Conservation (phyloP, 2,329 filamentous ascomycete species). For the Chaetoscypha palmicola region DNA sequence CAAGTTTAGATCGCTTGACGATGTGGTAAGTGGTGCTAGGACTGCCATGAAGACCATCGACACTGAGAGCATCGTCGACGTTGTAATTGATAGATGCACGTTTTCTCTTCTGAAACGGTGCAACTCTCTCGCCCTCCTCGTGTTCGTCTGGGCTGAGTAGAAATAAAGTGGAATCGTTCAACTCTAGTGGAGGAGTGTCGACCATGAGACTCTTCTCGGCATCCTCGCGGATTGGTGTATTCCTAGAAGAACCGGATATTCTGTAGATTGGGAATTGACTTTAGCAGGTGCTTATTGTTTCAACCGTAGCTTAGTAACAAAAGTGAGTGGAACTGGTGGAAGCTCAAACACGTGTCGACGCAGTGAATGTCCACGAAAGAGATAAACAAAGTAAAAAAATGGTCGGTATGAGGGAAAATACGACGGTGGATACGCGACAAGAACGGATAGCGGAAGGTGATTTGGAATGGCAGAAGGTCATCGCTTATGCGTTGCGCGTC, state of each 20-base stretch:
- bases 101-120: slow-evolving; percentile 50
- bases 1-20: slow-evolving; percentile 20
- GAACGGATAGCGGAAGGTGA: slow-evolving; percentile 14
- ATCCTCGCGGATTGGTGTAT: slow-evolving; percentile 16
- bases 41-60: slow-evolving; percentile 12
- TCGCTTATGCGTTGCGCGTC: slow-evolving; percentile 22
- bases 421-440: slow-evolving; percentile 7
- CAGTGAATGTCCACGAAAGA: too few relatives aligned
- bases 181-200: slow-evolving; percentile 14
- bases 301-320: slow-evolving; percentile 19
- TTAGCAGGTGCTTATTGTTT: slow-evolving; percentile 14
- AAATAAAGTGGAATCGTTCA: slow-evolving; percentile 16
- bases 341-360: slow-evolving; percentile 18
- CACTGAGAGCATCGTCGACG: slow-evolving; percentile 39
- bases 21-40: slow-evolving; percentile 14
- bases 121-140: slow-evolving; percentile 30
- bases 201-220: slow-evolving; percentile 22
- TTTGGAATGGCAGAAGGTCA: too few relatives aligned
- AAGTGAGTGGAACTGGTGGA: slow-evolving; percentile 13
- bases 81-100: slow-evolving; percentile 44
- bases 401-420: too few relatives aligned
- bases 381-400: too few relatives aligned
- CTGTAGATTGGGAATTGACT: slow-evolving; percentile 12
- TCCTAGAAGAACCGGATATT: slow-evolving; percentile 14
- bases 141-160: slow-evolving; percentile 25